Evolutionary conservation across 768 basidiomycete genomes (phyloP).

Genomic region (Rhizopogon salebrosus): DNA sequence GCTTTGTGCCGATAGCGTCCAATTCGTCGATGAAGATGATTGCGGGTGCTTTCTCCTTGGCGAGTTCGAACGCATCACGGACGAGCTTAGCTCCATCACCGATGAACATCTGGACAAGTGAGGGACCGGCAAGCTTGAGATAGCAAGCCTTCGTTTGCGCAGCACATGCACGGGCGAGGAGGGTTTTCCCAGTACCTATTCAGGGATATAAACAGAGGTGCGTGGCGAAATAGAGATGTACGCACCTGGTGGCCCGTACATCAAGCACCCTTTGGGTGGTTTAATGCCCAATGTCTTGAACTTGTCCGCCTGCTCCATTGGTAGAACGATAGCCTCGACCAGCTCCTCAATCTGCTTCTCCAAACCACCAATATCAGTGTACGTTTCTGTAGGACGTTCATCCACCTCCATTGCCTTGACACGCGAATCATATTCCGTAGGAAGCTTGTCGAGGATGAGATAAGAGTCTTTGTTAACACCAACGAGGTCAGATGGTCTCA

Average conservation of each 20-base stretch:
- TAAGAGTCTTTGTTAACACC: conserved; percentile 99
- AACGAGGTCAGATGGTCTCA: conserved; percentile 90
- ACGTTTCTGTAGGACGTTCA: conserved; percentile 94
- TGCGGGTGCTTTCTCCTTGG: conserved; percentile 97
- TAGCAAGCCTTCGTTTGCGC: conserved; percentile 98
- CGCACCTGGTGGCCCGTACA: conserved; percentile 97
- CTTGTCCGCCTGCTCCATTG: conserved; percentile 98
- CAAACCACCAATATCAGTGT: conserved; percentile 95
- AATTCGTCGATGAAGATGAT: conserved; percentile 99
- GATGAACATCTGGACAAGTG: conserved; percentile 99
- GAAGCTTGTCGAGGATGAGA: conserved; percentile 90
- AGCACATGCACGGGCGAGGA: conserved; percentile 95
- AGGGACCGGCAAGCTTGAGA: conserved; percentile 95
- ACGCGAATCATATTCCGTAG: conserved; percentile 95
- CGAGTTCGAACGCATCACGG: conserved; percentile 95
- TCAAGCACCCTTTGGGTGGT: conserved; percentile 95
- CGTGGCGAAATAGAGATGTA: background rate
- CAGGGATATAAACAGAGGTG: background rate
- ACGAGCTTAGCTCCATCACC: conserved; percentile 99
- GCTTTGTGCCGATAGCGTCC: conserved; percentile 98
- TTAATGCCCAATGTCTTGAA: conserved; percentile 98
- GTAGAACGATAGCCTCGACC: conserved; percentile 95
- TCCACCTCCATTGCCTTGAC: conserved; percentile 99
- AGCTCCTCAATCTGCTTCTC: conserved; percentile 99
- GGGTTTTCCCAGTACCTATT: conserved; percentile 93